Evolutionary conservation across 1,284 basidiomycete species (phyloP).

Genomic region (Heterobasidion irregulare): DNA sequence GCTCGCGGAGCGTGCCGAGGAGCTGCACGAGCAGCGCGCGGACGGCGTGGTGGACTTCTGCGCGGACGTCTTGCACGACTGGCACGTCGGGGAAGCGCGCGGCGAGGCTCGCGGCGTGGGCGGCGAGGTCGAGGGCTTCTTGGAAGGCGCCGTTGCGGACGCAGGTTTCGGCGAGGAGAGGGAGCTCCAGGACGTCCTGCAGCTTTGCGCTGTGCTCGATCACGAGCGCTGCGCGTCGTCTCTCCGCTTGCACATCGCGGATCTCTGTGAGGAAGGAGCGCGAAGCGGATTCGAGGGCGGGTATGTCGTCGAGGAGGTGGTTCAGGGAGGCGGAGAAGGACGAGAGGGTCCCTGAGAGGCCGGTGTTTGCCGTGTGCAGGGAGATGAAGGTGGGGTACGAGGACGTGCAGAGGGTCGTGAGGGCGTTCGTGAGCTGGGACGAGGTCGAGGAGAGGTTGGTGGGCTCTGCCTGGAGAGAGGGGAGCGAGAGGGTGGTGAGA

Average conservation of each 20-base stretch:
- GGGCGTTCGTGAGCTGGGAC: slow-evolving; percentile 76
- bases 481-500: slow-evolving; percentile 42
- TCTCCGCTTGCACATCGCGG: slow-evolving; percentile 48
- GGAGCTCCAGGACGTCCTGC: slow-evolving; percentile 84
- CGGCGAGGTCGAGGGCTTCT: slow-evolving; percentile 79
- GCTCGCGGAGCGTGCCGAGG: slow-evolving; percentile 72
- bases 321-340: slow-evolving; percentile 63
- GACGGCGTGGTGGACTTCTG: slow-evolving; percentile 69
- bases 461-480: slow-evolving; percentile 64
- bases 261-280: slow-evolving; percentile 55
- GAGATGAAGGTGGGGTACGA: slow-evolving; percentile 86
- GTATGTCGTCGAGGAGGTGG: slow-evolving; percentile 60
- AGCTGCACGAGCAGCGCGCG: slow-evolving; percentile 73
- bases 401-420: slow-evolving; percentile 81
- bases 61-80: slow-evolving; percentile 48
- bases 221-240: slow-evolving; percentile 70
- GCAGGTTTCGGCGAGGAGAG: slow-evolving; percentile 85
- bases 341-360: slow-evolving; percentile 56
- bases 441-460: slow-evolving; percentile 70
- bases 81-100: slow-evolving; percentile 30
- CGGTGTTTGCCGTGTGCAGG: slow-evolving; percentile 65
- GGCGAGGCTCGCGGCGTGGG: slow-evolving; percentile 49
- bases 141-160: slow-evolving; percentile 86
- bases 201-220: slow-evolving; percentile 89
- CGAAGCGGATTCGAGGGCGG: slow-evolving; percentile 63